phyloP scores from a whole-genome alignment of 1,284 basidiomycete species.

The Wolfiporia cocos region DNA sequence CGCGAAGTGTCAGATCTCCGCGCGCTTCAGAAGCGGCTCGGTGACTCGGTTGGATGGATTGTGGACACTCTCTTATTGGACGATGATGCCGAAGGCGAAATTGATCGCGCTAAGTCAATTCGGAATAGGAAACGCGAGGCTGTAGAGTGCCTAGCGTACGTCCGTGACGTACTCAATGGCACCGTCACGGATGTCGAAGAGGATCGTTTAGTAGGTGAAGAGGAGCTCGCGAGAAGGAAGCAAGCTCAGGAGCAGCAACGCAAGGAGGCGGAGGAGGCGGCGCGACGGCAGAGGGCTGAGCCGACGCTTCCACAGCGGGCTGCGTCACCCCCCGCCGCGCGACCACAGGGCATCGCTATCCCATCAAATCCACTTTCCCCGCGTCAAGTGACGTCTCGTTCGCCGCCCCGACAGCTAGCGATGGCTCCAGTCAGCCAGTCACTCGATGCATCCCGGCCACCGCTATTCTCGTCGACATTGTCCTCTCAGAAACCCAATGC shows the following conservation, averaged over 20 bases:
- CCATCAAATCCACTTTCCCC: constrained; percentile 9
- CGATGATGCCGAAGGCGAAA: constrained; percentile 38
- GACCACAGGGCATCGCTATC: constrained; percentile 12
- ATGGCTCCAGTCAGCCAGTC: constrained; percentile 1
- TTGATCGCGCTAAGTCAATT: constrained; percentile 31
- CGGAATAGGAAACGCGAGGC: constrained; percentile 54
- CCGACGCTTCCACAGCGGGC: constrained; percentile 23
- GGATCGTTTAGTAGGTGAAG: constrained; percentile 52
- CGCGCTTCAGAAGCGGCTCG: constrained; percentile 51
- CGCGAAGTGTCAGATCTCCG: constrained; percentile 48
- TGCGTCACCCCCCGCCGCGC: constrained; percentile 18
- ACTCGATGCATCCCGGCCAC: neutral
- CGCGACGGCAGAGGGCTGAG: constrained; percentile 13
- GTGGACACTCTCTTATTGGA: constrained; percentile 61
- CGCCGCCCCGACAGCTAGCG: constrained; percentile 6
- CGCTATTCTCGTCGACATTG: too few species aligned
- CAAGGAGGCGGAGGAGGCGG: constrained; percentile 12
- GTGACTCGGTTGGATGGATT: constrained; percentile 64
- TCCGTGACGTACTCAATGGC: constrained; percentile 64
- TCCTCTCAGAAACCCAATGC: too few species aligned
- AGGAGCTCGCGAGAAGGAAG: constrained; percentile 32
- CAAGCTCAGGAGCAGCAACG: constrained; percentile 23
- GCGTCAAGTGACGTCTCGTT: constrained; percentile 7
- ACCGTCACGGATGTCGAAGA: constrained; percentile 51
- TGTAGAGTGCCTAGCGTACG: constrained; percentile 66